Conservation (phyloP, 139 green algal species). For the Micractinium sp. region DNA sequence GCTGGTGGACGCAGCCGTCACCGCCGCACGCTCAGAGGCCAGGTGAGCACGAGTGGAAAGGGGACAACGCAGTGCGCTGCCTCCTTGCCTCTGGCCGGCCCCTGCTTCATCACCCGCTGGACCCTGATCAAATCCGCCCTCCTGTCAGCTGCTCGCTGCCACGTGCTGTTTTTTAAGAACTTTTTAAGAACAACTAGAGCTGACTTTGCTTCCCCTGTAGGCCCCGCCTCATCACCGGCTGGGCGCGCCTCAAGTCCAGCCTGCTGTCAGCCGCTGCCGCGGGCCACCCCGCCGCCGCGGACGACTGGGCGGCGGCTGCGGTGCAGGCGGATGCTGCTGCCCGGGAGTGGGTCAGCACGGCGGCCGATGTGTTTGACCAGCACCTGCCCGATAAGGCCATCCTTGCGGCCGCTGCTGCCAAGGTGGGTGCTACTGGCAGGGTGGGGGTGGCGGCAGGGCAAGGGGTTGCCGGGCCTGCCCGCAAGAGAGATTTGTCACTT, state of each 20-base stretch:
- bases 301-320: background rate
- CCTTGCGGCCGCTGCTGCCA: background rate
- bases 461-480: no score
- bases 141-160: no score
- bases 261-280: slow-evolving; percentile 10
- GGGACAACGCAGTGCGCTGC: no score
- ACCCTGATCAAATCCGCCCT: no score
- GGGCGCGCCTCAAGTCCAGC: slow-evolving; percentile 11
- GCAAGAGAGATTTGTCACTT: no score
- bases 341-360: background rate
- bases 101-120: no score
- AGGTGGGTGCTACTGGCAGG: background rate
- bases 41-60: background rate
- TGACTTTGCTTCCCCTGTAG: background rate
- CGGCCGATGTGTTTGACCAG: slow-evolving; percentile 7
- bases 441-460: no score
- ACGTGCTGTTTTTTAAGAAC: no score
- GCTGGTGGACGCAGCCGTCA: slow-evolving; percentile 14
- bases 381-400: background rate
- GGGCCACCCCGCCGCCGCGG: background rate
- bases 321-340: background rate
- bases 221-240: background rate
- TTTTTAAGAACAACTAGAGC: no score
- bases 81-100: no score
- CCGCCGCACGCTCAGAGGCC: background rate